A percentile compares a stretch with the other conserved stretches of the same genome.
Evolutionary conservation across 257 asterid species (phyloP).

Genomic region (Euphrasia confusa): DNA sequence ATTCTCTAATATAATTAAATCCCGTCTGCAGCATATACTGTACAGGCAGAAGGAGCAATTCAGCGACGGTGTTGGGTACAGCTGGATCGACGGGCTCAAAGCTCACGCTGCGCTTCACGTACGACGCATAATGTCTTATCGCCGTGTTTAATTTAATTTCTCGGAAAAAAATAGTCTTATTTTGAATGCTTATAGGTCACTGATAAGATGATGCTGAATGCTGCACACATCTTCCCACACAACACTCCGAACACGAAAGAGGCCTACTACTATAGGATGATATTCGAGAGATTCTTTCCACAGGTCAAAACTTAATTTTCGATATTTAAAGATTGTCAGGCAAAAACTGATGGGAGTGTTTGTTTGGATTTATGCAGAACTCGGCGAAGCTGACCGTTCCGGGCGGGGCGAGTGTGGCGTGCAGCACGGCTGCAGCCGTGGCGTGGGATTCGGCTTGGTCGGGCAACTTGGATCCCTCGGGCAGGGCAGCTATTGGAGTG

Average conservation of each 20-base stretch:
- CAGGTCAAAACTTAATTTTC: constrained; percentile 45
- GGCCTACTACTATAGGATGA: constrained; percentile 85
- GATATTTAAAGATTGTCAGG: no score
- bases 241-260: constrained; percentile 89
- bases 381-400: constrained; percentile 80
- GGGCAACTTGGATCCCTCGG: constrained; percentile 80
- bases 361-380: constrained; percentile 39
- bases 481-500: constrained; percentile 90
- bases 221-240: constrained; percentile 71
- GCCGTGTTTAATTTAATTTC: no score
- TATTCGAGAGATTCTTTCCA: constrained; percentile 90
- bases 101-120: constrained; percentile 83
- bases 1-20: constrained; percentile 20
- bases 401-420: constrained; percentile 89
- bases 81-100: constrained; percentile 99
- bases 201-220: constrained; percentile 86
- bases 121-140: background rate
- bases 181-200: constrained; percentile 44
- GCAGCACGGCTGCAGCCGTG: constrained; percentile 84
- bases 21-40: constrained; percentile 70
- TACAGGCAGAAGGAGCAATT: constrained; percentile 95
- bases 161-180: no score
- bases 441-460: constrained; percentile 95
- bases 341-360: no score
- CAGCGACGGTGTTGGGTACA: constrained; percentile 97